Percentiles rank a stretch among this genome's conserved stretches.
These are phyloP conservation scores for Cladosporium halotolerans DNA, from an alignment of 2,329 filamentous ascomycete species.

Conservation along the genomic window DNA sequence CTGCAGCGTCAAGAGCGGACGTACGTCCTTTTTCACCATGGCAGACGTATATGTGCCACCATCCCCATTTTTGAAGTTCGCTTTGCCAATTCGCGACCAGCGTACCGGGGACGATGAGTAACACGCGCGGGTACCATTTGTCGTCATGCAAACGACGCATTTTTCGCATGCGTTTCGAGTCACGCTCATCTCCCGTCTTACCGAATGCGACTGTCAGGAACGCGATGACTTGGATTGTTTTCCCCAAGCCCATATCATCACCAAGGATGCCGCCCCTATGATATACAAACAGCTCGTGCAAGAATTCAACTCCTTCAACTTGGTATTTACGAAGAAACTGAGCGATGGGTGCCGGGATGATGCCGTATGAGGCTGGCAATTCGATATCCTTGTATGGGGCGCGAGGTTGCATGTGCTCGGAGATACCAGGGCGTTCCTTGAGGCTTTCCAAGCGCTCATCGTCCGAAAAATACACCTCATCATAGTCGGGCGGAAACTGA, in stretches of 20 bases:
- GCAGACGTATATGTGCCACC: constrained; percentile 83
- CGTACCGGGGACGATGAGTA: constrained; percentile 84
- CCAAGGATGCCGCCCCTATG: constrained; percentile 87
- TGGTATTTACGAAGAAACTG: constrained; percentile 93
- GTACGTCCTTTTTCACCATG: constrained; percentile 57
- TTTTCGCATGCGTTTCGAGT: constrained; percentile 81
- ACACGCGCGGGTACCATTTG: constrained; percentile 73
- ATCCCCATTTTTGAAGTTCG: constrained; percentile 85
- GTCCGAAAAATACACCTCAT: constrained; percentile 70
- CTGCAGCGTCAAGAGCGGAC: constrained; percentile 48
- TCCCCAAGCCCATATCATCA: constrained; percentile 96
- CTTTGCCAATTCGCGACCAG: constrained; percentile 87
- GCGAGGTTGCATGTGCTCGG: constrained; percentile 53
- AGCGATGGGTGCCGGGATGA: constrained; percentile 82
- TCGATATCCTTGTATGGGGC: constrained; percentile 68
- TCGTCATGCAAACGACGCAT: constrained; percentile 55
- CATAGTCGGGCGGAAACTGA: constrained; percentile 69
- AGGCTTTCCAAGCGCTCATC: constrained; percentile 57
- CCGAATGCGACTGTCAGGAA: constrained; percentile 90
- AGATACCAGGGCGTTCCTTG: constrained; percentile 65
- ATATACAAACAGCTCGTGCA: constrained; percentile 84
- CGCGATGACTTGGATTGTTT: constrained; percentile 91
- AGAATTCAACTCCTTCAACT: constrained; percentile 72
- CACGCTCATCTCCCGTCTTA: constrained; percentile 83
- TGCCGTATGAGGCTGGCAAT: constrained; percentile 66